These are phyloP conservation scores for Phialophora macrospora DNA, from an alignment of 2,329 filamentous ascomycete genomes.

Conservation along the genomic window DNA sequence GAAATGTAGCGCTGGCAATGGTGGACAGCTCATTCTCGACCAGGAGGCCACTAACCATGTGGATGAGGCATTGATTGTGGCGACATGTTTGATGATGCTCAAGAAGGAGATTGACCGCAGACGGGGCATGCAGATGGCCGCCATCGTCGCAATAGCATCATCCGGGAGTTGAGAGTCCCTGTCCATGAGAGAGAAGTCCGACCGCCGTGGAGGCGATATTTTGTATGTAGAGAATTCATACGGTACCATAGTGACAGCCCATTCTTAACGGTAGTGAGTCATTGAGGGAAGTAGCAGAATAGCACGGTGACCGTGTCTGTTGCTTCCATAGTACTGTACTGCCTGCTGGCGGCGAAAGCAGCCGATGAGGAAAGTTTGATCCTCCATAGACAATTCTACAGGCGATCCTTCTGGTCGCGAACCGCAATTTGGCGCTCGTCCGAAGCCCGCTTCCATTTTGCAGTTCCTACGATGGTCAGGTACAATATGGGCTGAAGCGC, in stretches of 20 bases:
- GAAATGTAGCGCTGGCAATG: constrained; percentile 48
- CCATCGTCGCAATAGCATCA: constrained; percentile 45
- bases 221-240: neutral
- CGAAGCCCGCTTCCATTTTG: neutral
- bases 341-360: neutral
- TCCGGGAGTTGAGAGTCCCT: neutral
- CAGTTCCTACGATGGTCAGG: neutral
- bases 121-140: constrained; percentile 57
- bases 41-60: constrained; percentile 46
- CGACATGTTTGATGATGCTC: constrained; percentile 65
- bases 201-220: neutral
- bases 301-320: neutral
- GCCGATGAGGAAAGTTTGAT: neutral
- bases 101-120: constrained; percentile 69
- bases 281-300: neutral
- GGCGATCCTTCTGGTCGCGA: neutral
- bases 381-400: neutral
- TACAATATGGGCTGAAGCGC: neutral
- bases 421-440: neutral
- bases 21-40: constrained; percentile 59
- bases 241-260: neutral
- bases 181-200: neutral
- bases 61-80: constrained; percentile 58
- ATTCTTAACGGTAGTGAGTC: neutral
- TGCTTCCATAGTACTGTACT: neutral